Conservation (phyloP, 129 eudicot species). For the Sambucus nigra region DNA sequence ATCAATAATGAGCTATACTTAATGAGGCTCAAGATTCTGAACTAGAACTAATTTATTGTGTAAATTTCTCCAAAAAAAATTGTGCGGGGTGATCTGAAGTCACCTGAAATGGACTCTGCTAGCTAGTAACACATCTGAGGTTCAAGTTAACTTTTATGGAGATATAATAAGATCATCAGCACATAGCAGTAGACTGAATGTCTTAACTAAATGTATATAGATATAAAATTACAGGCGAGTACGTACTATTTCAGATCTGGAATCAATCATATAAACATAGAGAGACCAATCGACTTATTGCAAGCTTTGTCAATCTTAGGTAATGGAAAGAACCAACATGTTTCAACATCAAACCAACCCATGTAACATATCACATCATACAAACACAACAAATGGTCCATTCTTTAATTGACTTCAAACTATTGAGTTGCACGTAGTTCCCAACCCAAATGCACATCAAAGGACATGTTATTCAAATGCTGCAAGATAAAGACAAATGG, state of each 20-base stretch:
- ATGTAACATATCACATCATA: too few relatives aligned
- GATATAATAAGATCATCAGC: neutral
- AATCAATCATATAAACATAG: neutral
- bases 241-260: too few relatives aligned
- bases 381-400: neutral
- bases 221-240: neutral
- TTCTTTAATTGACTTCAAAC: neutral
- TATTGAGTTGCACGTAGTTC: neutral
- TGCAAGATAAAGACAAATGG: slow-evolving; percentile 15
- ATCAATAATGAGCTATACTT: too few relatives aligned
- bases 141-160: neutral
- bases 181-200: neutral
- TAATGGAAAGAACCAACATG: slow-evolving; percentile 6
- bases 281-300: neutral
- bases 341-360: too few relatives aligned
- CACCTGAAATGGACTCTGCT: too few relatives aligned
- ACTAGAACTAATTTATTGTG: neutral
- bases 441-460: neutral
- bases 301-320: neutral
- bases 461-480: slow-evolving; percentile 11
- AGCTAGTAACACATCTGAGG: too few relatives aligned
- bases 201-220: neutral
- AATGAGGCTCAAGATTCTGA: too few relatives aligned
- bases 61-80: too few relatives aligned
- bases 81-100: too few relatives aligned